A percentile compares a stretch with the other conserved stretches of the same genome.
Conservation (phyloP, 768 basidiomycete genomes). For the Russula sp. region DNA sequence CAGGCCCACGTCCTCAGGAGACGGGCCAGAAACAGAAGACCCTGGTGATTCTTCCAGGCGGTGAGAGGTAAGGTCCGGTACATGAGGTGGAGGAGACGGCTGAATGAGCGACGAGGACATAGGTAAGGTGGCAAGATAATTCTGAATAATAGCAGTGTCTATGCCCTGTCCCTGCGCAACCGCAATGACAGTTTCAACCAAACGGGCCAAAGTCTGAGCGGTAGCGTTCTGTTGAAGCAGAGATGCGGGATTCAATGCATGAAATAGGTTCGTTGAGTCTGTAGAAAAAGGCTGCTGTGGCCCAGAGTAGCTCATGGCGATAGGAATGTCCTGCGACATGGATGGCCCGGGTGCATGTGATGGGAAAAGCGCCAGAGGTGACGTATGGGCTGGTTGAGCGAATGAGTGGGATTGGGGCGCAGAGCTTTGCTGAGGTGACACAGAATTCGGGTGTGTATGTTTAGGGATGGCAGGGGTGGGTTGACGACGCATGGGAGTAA, state of each 20-base stretch:
- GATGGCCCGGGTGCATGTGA: neutral
- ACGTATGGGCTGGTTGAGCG: neutral
- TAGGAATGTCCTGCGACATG: neutral
- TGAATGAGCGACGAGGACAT: slow-evolving; percentile 4
- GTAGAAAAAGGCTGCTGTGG: neutral
- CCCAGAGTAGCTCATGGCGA: neutral
- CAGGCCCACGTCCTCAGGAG: neutral
- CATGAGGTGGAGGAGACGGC: neutral
- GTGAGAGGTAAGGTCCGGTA: neutral
- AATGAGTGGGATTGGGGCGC: neutral
- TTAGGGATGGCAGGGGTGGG: neutral
- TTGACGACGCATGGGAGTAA: neutral
- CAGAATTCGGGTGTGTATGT: neutral
- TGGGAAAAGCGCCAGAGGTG: neutral
- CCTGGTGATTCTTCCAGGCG: neutral
- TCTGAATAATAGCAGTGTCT: slow-evolving; percentile 18
- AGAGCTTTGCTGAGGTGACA: slow-evolving; percentile 2
- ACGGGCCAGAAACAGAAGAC: neutral
- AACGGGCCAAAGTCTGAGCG: slow-evolving; percentile 13
- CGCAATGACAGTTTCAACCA: slow-evolving; percentile 21
- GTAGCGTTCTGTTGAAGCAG: slow-evolving; percentile 11
- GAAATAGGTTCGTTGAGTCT: slow-evolving; percentile 1
- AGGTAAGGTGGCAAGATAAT: slow-evolving; percentile 14
- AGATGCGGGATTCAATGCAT: slow-evolving; percentile 10
- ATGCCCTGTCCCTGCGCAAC: slow-evolving; percentile 19